A percentile compares a stretch with the other conserved stretches of the same genome.
phyloP scores from a whole-genome alignment of 352 stramenopile genomes.

The Globisporangium takayamanum region DNA sequence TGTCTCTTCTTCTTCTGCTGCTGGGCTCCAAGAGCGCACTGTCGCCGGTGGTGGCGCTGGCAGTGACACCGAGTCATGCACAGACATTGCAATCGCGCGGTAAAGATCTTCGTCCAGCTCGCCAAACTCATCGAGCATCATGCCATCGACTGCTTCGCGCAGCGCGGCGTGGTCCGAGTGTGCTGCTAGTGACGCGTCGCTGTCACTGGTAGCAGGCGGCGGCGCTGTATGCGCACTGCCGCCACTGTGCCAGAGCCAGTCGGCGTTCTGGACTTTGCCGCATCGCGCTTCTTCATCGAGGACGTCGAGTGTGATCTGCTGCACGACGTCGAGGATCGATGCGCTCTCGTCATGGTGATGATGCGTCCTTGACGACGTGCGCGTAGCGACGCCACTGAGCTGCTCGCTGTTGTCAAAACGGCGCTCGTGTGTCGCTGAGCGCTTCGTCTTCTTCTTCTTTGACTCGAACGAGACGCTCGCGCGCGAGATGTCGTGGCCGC shows the following conservation, averaged over 20 bases:
- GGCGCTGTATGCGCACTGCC: background rate
- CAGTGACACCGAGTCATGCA: conserved; percentile 1
- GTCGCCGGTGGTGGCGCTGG: background rate
- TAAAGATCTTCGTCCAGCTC: conserved; percentile 15
- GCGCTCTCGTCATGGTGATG: conserved; percentile 18
- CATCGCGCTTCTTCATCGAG: conserved; percentile 46
- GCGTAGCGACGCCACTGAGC: too few species aligned
- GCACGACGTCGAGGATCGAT: conserved; percentile 46
- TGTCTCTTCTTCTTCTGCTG: conserved; percentile 20
- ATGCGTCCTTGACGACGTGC: background rate
- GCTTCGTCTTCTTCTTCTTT: conserved; percentile 2
- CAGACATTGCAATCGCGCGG: conserved; percentile 12
- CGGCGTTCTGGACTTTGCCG: conserved; percentile 20
- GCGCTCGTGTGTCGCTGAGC: background rate
- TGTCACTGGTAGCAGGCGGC: background rate
- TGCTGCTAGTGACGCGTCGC: background rate
- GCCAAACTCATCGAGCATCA: conserved; percentile 3
- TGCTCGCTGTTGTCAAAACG: background rate
- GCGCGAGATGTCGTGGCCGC: conserved; percentile 1
- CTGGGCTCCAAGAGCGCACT: background rate
- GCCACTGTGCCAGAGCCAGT: conserved; percentile 10
- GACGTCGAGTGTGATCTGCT: conserved; percentile 45
- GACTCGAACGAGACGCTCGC: conserved; percentile 1
- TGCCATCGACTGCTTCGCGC: background rate
- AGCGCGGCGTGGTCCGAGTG: background rate